phyloP scores from a whole-genome alignment of 1,139 yeast species.

The Candida albicans region DNA sequence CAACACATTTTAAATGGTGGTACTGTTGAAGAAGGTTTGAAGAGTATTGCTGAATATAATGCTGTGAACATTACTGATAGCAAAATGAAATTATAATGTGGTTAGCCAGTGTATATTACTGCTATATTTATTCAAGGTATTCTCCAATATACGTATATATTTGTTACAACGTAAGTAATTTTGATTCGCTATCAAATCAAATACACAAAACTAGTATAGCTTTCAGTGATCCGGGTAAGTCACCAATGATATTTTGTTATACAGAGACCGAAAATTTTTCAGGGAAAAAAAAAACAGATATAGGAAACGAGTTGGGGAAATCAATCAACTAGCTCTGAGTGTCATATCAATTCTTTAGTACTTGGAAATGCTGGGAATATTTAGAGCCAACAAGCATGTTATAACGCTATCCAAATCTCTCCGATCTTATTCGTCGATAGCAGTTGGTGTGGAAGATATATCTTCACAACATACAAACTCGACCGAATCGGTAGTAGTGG shows the following conservation, averaged over 20 bases:
- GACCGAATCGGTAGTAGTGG: background rate
- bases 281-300: background rate
- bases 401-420: conserved; percentile 1
- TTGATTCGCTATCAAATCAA: too few species aligned
- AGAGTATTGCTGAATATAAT: conserved; percentile 54
- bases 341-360: background rate
- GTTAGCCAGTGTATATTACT: too few species aligned
- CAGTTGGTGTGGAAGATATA: conserved; percentile 8
- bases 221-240: background rate
- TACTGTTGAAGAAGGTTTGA: conserved; percentile 49
- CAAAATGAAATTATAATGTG: conserved; percentile 8
- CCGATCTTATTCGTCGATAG: conserved; percentile 6
- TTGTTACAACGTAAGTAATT: too few species aligned
- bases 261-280: background rate
- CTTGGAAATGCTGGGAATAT: background rate
- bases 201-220: too few species aligned
- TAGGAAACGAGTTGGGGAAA: background rate
- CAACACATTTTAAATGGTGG: conserved; percentile 53
- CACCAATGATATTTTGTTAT: background rate
- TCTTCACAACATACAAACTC: background rate
- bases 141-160: too few species aligned
- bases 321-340: background rate
- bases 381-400: conserved; percentile 4
- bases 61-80: conserved; percentile 36
- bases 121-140: too few species aligned